Conservation (phyloP, 169 alveolate genomes). For the Plasmodium cynomolgi region DNA sequence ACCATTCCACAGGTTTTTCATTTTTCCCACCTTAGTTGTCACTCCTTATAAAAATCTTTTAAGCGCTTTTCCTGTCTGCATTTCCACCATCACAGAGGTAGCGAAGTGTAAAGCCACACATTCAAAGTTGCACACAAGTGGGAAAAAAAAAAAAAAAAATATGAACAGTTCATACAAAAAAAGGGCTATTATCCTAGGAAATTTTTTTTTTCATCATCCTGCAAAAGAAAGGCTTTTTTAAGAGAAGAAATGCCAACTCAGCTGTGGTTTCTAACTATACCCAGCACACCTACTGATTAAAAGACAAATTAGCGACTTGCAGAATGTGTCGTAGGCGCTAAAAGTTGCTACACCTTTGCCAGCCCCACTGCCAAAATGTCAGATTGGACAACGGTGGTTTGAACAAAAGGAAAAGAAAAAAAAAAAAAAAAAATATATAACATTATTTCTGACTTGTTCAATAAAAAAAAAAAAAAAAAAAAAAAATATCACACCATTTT, state of each 20-base stretch:
- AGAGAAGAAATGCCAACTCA: neutral
- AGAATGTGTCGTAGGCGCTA: neutral
- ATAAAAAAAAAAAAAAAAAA: neutral
- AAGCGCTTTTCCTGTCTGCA: neutral
- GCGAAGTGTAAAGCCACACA: neutral
- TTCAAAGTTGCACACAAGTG: conserved; percentile 7
- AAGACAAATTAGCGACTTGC: neutral
- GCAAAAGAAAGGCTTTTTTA: neutral
- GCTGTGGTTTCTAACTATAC: neutral
- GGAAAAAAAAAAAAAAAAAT: neutral
- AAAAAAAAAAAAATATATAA: neutral
- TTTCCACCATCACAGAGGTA: neutral
- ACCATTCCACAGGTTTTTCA: neutral
- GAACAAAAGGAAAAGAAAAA: neutral
- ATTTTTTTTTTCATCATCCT: neutral
- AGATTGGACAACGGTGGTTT: neutral
- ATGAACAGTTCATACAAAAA: neutral
- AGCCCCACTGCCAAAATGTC: neutral
- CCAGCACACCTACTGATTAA: neutral
- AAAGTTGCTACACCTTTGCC: neutral
- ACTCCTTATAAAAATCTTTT: neutral
- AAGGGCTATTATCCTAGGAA: neutral
- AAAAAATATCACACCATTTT: neutral
- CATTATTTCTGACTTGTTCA: neutral
- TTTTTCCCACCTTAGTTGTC: neutral